phyloP scores from a whole-genome alignment of 495 filamentous ascomycete genomes.

The Neurospora sp. region DNA sequence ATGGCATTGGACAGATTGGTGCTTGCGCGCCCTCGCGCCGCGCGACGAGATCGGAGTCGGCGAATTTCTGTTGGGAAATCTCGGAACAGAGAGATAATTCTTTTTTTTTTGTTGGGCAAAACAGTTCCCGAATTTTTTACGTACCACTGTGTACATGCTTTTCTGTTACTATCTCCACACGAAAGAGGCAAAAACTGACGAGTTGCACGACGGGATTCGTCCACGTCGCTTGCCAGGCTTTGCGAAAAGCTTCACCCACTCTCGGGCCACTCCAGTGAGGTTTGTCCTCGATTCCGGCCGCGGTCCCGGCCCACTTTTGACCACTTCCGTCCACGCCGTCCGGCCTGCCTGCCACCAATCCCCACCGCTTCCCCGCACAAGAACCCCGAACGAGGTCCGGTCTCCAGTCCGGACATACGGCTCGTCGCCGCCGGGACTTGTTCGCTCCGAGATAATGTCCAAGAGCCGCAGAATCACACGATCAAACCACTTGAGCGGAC shows the following conservation, averaged over 20 bases:
- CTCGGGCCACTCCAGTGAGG: neutral
- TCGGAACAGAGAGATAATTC: neutral
- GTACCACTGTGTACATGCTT: neutral
- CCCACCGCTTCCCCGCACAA: neutral
- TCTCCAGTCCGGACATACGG: neutral
- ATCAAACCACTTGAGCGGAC: neutral
- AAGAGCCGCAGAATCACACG: neutral
- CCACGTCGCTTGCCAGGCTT: neutral
- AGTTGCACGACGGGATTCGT: neutral
- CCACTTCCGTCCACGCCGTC: neutral
- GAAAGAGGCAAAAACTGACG: neutral
- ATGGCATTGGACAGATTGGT: neutral
- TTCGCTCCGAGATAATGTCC: neutral
- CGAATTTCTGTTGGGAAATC: neutral
- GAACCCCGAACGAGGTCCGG: neutral
- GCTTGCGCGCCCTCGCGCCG: neutral
- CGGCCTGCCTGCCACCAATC: neutral
- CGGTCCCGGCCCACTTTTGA: neutral
- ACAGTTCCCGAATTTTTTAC: neutral
- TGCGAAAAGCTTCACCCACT: neutral
- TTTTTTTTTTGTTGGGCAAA: neutral
- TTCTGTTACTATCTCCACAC: neutral
- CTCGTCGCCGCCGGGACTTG: neutral
- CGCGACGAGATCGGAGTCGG: neutral
- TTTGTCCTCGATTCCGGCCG: neutral